Evolutionary conservation across 768 basidiomycete genomes (phyloP).

Genomic region (Boletus rubescentipes): DNA sequence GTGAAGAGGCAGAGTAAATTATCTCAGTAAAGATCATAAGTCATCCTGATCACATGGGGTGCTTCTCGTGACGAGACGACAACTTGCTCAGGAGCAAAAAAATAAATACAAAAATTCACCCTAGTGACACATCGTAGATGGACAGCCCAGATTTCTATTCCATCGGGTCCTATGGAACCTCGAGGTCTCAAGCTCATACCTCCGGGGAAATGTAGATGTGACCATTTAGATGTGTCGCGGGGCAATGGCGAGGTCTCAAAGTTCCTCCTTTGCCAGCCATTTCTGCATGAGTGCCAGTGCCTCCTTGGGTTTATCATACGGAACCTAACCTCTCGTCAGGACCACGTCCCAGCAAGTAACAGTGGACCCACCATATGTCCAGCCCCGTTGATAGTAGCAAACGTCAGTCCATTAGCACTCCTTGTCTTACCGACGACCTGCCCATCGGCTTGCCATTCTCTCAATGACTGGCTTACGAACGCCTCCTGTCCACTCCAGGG

Average conservation of each 20-base stretch:
- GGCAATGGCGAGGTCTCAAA: constrained; percentile 6
- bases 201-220: neutral
- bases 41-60: neutral
- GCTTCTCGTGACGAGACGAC: neutral
- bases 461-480: constrained; percentile 49
- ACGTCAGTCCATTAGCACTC: constrained; percentile 60
- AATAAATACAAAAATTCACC: neutral
- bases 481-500: constrained; percentile 65
- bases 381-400: constrained; percentile 63
- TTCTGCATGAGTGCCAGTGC: constrained; percentile 48
- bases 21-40: neutral
- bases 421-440: constrained; percentile 55
- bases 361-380: constrained; percentile 65
- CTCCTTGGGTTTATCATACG: constrained; percentile 62
- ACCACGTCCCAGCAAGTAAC: neutral
- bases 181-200: neutral
- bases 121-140: neutral
- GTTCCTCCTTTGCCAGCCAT: constrained; percentile 40
- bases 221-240: neutral
- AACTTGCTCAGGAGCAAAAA: neutral
- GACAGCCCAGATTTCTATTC: neutral
- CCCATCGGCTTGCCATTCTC: constrained; percentile 56
- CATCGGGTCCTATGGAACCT: neutral
- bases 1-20: neutral
- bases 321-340: constrained; percentile 39